These are phyloP conservation scores for Fraxinus anomala DNA, from an alignment of 257 asterid species.

Conservation along the genomic window DNA sequence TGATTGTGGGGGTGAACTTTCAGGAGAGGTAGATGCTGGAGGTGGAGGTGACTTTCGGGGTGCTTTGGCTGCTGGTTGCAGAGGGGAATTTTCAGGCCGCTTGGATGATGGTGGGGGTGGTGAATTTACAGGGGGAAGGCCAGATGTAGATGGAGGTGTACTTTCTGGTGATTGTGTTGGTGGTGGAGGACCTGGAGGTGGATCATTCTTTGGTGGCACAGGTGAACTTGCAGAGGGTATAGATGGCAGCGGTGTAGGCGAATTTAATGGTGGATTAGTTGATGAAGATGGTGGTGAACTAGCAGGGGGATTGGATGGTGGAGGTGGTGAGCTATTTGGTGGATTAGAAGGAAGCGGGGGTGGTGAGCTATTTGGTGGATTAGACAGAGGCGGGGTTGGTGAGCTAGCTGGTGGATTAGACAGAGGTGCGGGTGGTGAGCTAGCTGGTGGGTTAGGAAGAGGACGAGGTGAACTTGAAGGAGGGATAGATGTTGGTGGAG, in stretches of 20 bases:
- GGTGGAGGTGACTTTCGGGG: background rate
- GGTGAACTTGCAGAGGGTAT: slow-evolving; percentile 23
- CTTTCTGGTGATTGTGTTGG: slow-evolving; percentile 26
- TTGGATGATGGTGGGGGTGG: slow-evolving; percentile 27
- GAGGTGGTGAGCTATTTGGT: slow-evolving; percentile 30
- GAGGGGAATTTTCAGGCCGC: slow-evolving; percentile 6
- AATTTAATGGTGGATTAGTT: slow-evolving; percentile 12
- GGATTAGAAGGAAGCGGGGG: slow-evolving; percentile 26
- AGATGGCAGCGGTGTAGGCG: slow-evolving; percentile 25
- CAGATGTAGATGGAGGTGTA: slow-evolving; percentile 19
- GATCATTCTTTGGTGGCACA: slow-evolving; percentile 11
- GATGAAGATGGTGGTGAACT: slow-evolving; percentile 36
- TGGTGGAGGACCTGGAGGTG: slow-evolving; percentile 26
- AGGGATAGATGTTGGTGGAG: slow-evolving; percentile 21
- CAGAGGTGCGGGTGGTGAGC: too few species aligned
- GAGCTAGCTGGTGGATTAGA: too few species aligned
- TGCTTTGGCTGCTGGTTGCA: slow-evolving; percentile 27
- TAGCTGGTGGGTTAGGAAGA: background rate
- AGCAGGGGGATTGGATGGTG: slow-evolving; percentile 17
- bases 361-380: slow-evolving; percentile 31
- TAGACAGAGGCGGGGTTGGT: slow-evolving; percentile 42
- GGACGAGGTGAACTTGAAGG: slow-evolving; percentile 33
- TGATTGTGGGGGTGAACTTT: slow-evolving; percentile 32
- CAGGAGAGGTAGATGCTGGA: background rate
- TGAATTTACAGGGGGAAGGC: slow-evolving; percentile 17